Evolutionary conservation across 2,329 filamentous ascomycete genomes (phyloP).

Genomic region (Aspergillus sp.): DNA sequence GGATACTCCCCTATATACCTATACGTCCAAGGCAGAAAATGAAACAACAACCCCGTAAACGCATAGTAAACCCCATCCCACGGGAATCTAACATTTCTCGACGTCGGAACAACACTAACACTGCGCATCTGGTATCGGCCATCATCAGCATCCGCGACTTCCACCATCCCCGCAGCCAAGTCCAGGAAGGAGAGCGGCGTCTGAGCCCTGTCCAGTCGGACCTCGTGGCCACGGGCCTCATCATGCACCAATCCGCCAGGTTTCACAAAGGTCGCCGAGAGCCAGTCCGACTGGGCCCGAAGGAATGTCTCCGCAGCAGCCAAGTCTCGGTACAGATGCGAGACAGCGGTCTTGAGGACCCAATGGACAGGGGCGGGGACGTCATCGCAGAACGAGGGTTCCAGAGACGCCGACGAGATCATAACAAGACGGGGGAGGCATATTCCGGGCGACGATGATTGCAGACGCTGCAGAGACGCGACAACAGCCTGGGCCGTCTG

Average conservation of each 20-base stretch:
- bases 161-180: conserved; percentile 51
- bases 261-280: conserved; percentile 24
- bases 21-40: not conserved
- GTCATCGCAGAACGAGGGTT: conserved; percentile 19
- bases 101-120: conserved; percentile 17
- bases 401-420: conserved; percentile 3
- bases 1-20: not conserved
- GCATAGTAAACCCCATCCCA: not conserved
- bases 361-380: conserved; percentile 13
- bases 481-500: not conserved
- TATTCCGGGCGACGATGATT: not conserved
- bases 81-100: not conserved
- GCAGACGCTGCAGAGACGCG: not conserved
- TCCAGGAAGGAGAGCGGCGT: conserved; percentile 46
- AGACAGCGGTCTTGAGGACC: conserved; percentile 17
- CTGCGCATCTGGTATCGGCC: conserved; percentile 23
- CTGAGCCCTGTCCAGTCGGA: conserved; percentile 41
- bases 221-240: conserved; percentile 37
- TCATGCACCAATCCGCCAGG: conserved; percentile 24
- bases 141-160: conserved; percentile 41
- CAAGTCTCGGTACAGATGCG: conserved; percentile 23
- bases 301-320: conserved; percentile 17
- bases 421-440: not conserved
- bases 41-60: not conserved
- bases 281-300: conserved; percentile 20